Evolutionary conservation across 805 yeast genomes (phyloP).

Genomic region (Starmerella scarabaei): DNA sequence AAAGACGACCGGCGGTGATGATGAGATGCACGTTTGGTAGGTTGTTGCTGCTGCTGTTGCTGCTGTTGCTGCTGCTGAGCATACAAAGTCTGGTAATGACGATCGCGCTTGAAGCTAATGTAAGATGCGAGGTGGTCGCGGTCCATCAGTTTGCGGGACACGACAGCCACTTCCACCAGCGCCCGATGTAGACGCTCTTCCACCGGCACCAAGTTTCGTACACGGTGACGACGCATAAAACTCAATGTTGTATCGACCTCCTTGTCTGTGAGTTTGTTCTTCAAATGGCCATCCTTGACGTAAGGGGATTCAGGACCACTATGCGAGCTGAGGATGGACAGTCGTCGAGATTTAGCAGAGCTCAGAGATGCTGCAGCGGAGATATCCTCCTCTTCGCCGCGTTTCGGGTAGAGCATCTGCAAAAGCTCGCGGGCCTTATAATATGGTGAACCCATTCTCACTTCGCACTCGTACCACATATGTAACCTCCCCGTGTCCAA

Average conservation of each 20-base stretch:
- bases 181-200: conserved; percentile 29
- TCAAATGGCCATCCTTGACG: conserved; percentile 23
- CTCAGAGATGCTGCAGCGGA: neutral
- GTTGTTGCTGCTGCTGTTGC: neutral
- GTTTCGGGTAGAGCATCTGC: conserved; percentile 7
- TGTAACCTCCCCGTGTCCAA: conserved; percentile 13
- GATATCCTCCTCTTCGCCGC: conserved; percentile 1
- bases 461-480: conserved; percentile 23
- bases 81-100: conserved; percentile 12
- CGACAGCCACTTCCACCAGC: conserved; percentile 25
- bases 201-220: conserved; percentile 26
- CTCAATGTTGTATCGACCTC: conserved; percentile 25
- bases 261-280: conserved; percentile 26
- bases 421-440: conserved; percentile 10
- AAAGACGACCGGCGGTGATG: conserved; percentile 17
- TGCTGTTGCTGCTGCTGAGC: conserved; percentile 7
- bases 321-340: conserved; percentile 22
- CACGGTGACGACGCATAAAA: conserved; percentile 24
- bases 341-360: conserved; percentile 20
- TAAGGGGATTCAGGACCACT: conserved; percentile 23
- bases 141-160: conserved; percentile 24
- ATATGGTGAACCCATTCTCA: conserved; percentile 11
- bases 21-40: conserved; percentile 8
- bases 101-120: conserved; percentile 19
- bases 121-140: conserved; percentile 21